Base-by-base conservation (phyloP, 2,329 filamentous ascomycete genomes). In the Metarhizium anisopliae region DNA sequence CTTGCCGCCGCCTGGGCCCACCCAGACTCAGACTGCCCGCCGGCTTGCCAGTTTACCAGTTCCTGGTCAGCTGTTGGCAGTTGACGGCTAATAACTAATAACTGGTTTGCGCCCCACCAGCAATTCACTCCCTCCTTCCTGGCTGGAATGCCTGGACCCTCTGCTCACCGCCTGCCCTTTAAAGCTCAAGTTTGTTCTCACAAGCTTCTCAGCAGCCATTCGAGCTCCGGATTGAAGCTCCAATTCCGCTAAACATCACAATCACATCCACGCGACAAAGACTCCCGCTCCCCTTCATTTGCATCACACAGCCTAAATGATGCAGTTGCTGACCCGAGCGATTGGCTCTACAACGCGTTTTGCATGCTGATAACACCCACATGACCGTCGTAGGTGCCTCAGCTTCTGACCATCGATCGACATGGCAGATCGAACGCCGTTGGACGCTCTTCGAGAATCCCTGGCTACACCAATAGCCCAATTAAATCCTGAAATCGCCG, bases 391-490 rank as follows among this genome's bases (percentile, higher is more conserved):
- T 30, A 30, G 45, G n/a, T 30, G 7, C 20, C 45, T 49, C 13
- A 30, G 16, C 10, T 30, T 18, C 29, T 53, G 10, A 40, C 36
- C 35, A 16, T 16, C 20, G 42, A 16, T 16, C 20, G 42, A 38
- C 35, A 70, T 69, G 68, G 56, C 63, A 53, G 59, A 63, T 51
- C 55, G 56, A 47, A 61, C 62, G 35, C 49, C 52, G 25, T 50
- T 56, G 20, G 62, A 66, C 50, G 56, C 60, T 55, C 64, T 70
- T 35, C 61, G 56, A 18, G 56, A 62, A 55, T 66, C 68, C 54
- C 63, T 67, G 16, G 67, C 70, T 29, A 80, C 78, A 10, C 73
- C 81, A 18, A 85, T 86, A 62, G 75, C 83, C 7, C 72, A 81
- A 58, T 74, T 86, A 38, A 67, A 62, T 38, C 81, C 82, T 6